A percentile compares a stretch with the other conserved stretches of the same genome.
Conservation (phyloP, 768 basidiomycete genomes). For the Tulasnella sp. region DNA sequence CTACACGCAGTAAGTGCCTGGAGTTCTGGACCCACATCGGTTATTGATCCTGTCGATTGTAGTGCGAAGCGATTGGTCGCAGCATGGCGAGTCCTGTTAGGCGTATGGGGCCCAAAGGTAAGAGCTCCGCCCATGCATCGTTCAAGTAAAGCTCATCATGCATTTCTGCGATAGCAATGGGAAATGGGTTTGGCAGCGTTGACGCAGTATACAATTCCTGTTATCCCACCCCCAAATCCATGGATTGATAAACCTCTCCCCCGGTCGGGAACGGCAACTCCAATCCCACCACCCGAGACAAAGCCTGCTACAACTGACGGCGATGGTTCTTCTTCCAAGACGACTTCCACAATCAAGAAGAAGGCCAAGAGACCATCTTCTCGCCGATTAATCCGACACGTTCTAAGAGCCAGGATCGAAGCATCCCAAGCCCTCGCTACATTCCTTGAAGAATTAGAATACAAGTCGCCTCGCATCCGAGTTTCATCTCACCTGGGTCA, state of each 20-base stretch:
- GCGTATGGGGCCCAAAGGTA: slow-evolving; percentile 88
- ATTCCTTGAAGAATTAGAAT: slow-evolving; percentile 51
- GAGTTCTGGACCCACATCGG: not conserved
- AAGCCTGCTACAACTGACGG: slow-evolving; percentile 17
- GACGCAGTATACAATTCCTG: slow-evolving; percentile 55
- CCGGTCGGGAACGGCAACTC: not conserved
- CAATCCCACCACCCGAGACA: slow-evolving; percentile 15
- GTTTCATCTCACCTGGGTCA: slow-evolving; percentile 19
- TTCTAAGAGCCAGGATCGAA: slow-evolving; percentile 72
- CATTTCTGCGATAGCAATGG: too few relatives aligned
- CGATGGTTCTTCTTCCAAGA: slow-evolving; percentile 22
- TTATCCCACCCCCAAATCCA: slow-evolving; percentile 49
- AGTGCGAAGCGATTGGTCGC: slow-evolving; percentile 80
- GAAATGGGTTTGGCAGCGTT: slow-evolving; percentile 68
- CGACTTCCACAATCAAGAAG: slow-evolving; percentile 16
- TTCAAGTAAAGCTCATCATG: too few relatives aligned
- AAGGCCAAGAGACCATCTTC: slow-evolving; percentile 42
- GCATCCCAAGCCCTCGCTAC: slow-evolving; percentile 61
- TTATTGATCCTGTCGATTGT: not conserved
- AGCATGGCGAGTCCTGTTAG: slow-evolving; percentile 93
- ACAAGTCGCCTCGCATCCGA: slow-evolving; percentile 5
- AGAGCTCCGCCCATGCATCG: too few relatives aligned
- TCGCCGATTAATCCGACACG: slow-evolving; percentile 75
- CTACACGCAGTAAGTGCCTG: slow-evolving; percentile 54
- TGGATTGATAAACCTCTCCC: slow-evolving; percentile 42